These are phyloP conservation scores for Fusarium aywerte DNA, from an alignment of 2,329 filamentous ascomycete species.

Conservation along the genomic window DNA sequence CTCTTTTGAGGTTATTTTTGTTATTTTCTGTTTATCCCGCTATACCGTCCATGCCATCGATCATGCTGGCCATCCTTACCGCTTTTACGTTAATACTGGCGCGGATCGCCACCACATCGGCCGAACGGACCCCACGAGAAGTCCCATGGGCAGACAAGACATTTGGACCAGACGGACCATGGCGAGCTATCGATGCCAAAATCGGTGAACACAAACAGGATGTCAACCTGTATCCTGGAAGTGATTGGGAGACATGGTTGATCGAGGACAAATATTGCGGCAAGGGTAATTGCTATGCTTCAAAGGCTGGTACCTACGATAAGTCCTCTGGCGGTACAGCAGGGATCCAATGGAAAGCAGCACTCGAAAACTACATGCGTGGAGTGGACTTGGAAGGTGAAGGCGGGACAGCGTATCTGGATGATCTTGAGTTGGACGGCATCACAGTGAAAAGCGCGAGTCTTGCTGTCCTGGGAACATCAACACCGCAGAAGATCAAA, in stretches of 20 bases:
- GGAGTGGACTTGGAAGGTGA: not conserved
- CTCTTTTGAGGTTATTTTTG: not conserved
- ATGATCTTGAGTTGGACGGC: not conserved
- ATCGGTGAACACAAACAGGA: not conserved
- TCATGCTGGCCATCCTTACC: not conserved
- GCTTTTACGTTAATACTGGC: not conserved
- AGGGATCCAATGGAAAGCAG: not conserved
- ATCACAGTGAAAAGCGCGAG: not conserved
- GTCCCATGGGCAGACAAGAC: conserved; percentile 12
- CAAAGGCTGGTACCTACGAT: not conserved
- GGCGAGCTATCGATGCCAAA: not conserved
- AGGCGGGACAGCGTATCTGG: not conserved
- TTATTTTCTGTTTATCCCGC: not conserved
- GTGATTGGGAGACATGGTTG: conserved; percentile 11
- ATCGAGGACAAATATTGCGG: conserved; percentile 9
- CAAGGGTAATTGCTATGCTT: conserved; percentile 2
- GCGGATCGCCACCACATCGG: not conserved
- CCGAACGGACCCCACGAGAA: not conserved
- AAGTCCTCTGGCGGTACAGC: not conserved
- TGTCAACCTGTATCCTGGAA: conserved; percentile 1
- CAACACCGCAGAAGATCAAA: not conserved
- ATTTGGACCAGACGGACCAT: conserved; percentile 9
- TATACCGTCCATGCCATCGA: not conserved
- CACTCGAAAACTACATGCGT: conserved; percentile 4
- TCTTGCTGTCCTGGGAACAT: not conserved